These are phyloP conservation scores for Pythium monospermum DNA, from an alignment of 352 stramenopile genomes.

Conservation along the genomic window DNA sequence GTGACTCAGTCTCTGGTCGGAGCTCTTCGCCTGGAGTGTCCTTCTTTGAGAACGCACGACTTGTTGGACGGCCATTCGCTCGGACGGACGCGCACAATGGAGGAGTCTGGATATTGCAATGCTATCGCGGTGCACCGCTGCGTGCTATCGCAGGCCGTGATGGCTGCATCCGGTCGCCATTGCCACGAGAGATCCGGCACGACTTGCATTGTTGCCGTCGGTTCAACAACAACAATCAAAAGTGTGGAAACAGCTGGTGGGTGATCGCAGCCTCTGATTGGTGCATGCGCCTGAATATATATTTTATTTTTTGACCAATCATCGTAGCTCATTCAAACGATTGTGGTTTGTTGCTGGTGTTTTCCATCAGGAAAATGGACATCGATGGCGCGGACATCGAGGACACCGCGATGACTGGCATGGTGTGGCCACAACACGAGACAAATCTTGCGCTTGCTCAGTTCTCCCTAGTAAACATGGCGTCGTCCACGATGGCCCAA, in stretches of 20 bases:
- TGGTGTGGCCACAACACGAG: neutral
- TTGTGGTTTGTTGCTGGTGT: too few species aligned
- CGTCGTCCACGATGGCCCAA: neutral
- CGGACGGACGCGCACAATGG: slow-evolving; percentile 40
- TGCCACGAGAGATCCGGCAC: slow-evolving; percentile 34
- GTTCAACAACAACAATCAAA: too few species aligned
- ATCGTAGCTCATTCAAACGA: too few species aligned
- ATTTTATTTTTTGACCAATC: too few species aligned
- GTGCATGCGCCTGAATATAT: too few species aligned
- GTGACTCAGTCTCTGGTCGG: slow-evolving; percentile 18
- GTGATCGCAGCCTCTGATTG: too few species aligned
- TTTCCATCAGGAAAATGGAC: slow-evolving; percentile 19
- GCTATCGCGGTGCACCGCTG: slow-evolving; percentile 24
- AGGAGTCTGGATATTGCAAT: slow-evolving; percentile 42
- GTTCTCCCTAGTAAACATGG: too few species aligned
- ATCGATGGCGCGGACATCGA: slow-evolving; percentile 18
- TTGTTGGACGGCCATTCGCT: slow-evolving; percentile 15
- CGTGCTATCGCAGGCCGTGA: slow-evolving; percentile 14
- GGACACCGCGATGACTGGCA: slow-evolving; percentile 7
- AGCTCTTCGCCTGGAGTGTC: slow-evolving; percentile 14
- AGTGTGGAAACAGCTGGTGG: too few species aligned
- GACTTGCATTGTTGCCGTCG: slow-evolving; percentile 42
- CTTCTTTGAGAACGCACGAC: too few species aligned
- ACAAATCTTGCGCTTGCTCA: too few species aligned
- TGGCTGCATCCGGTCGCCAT: slow-evolving; percentile 32